These are phyloP conservation scores for Talaromyces sp. DNA, from an alignment of 2,329 filamentous ascomycete genomes.

Conservation along the genomic window DNA sequence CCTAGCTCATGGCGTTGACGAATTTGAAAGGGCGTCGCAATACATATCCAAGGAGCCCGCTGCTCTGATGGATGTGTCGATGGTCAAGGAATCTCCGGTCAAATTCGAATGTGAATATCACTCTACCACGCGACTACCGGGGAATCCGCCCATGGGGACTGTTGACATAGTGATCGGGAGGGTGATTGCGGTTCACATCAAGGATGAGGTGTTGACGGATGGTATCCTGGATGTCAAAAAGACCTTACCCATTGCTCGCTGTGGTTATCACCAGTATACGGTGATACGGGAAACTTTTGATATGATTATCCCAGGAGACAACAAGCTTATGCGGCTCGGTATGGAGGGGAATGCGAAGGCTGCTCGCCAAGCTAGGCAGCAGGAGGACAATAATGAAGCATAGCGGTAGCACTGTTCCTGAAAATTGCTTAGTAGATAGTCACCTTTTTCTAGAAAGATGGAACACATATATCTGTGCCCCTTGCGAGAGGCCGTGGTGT, in stretches of 20 bases:
- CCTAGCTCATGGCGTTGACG: slow-evolving; percentile 41
- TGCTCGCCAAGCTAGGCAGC: slow-evolving; percentile 15
- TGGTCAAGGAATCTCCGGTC: slow-evolving; percentile 54
- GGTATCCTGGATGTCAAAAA: slow-evolving; percentile 56
- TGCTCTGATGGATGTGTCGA: slow-evolving; percentile 42
- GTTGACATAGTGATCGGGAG: slow-evolving; percentile 57
- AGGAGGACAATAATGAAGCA: neutral
- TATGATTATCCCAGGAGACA: slow-evolving; percentile 45
- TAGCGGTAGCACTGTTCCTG: neutral
- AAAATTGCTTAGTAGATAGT: neutral
- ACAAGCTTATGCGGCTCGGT: slow-evolving; percentile 40
- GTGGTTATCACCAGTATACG: slow-evolving; percentile 59
- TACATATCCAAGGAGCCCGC: slow-evolving; percentile 47
- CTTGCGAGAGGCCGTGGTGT: neutral
- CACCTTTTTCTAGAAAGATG: neutral
- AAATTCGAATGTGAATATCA: slow-evolving; percentile 59
- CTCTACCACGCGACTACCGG: slow-evolving; percentile 53
- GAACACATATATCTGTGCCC: neutral
- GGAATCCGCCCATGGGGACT: slow-evolving; percentile 55
- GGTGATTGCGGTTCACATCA: slow-evolving; percentile 57
- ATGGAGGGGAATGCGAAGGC: slow-evolving; percentile 38
- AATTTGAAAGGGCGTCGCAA: slow-evolving; percentile 55
- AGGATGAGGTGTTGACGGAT: slow-evolving; percentile 53
- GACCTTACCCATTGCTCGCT: slow-evolving; percentile 58
- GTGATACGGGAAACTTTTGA: slow-evolving; percentile 57